phyloP scores from a whole-genome alignment of 768 basidiomycete genomes.

The Phlegmacium glaucopus region DNA sequence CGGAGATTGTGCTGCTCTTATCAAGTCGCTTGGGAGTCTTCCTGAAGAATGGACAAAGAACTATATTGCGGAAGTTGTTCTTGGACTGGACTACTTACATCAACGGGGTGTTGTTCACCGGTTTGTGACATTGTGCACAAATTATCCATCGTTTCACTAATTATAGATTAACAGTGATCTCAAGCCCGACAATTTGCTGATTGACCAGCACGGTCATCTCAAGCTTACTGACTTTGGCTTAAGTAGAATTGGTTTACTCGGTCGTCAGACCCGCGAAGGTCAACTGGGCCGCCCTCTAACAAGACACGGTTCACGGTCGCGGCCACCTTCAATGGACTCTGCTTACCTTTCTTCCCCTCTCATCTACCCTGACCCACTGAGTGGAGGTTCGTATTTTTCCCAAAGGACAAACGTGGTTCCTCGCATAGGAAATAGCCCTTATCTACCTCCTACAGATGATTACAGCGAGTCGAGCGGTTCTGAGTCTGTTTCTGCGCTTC shows the following conservation, averaged over 20 bases:
- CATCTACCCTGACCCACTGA: conserved; percentile 50
- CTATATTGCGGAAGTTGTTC: conserved; percentile 93
- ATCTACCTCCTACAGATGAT: conserved; percentile 73
- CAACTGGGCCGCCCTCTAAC: conserved; percentile 44
- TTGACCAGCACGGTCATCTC: conserved; percentile 94
- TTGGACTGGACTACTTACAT: conserved; percentile 97
- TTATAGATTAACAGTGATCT: conserved; percentile 65
- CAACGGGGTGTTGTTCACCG: conserved; percentile 94
- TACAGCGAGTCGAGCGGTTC: conserved; percentile 84
- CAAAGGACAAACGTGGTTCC: conserved; percentile 59
- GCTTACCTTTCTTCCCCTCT: conserved; percentile 77
- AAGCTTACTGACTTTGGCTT: conserved; percentile 98
- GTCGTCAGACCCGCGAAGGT: conserved; percentile 86
- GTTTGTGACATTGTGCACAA: conserved; percentile 39
- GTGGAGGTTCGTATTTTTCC: conserved; percentile 78
- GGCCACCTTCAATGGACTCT: conserved; percentile 80
- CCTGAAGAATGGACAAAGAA: conserved; percentile 97
- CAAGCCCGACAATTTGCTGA: conserved; percentile 97
- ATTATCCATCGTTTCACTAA: conserved; percentile 2
- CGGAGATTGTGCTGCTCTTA: conserved; percentile 94
- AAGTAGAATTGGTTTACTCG: conserved; percentile 95
- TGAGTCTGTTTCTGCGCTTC: conserved; percentile 62
- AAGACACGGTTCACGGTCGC: conserved; percentile 66
- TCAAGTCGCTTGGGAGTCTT: conserved; percentile 91
- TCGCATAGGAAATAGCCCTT: conserved; percentile 62